These are phyloP conservation scores for Russula olivacea DNA, from an alignment of 768 basidiomycete species.

Conservation along the genomic window DNA sequence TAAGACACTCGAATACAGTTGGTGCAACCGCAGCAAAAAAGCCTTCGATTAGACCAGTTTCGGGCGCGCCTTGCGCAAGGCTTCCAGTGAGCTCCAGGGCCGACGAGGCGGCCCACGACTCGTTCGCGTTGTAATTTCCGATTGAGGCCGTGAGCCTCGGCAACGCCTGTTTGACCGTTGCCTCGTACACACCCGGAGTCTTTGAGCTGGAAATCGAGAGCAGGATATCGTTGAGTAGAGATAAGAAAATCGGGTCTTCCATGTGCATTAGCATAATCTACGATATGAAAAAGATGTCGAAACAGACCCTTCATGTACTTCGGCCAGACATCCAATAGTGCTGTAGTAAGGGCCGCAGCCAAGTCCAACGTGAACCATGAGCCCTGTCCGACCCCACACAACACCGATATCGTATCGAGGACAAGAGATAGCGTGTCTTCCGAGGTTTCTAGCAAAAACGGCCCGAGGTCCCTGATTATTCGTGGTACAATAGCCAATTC, in stretches of 20 bases:
- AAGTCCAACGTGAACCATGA: conserved; percentile 67
- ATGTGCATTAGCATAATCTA: not conserved
- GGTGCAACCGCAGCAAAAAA: conserved; percentile 75
- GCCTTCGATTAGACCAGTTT: conserved; percentile 67
- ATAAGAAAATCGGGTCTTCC: conserved; percentile 73
- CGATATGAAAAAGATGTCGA: conserved; percentile 4
- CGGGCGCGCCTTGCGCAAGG: conserved; percentile 58
- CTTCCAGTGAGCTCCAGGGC: conserved; percentile 78
- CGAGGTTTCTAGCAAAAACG: conserved; percentile 71
- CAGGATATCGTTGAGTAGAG: conserved; percentile 15
- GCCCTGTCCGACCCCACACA: conserved; percentile 66
- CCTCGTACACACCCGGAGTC: conserved; percentile 56
- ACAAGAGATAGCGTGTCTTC: conserved; percentile 88
- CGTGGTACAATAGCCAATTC: conserved; percentile 60
- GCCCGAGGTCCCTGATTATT: conserved; percentile 76
- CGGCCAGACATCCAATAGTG: conserved; percentile 75
- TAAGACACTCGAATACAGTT: conserved; percentile 63
- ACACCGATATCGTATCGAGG: conserved; percentile 76
- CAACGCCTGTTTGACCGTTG: conserved; percentile 65
- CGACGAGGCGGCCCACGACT: conserved; percentile 71
- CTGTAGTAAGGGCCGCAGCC: conserved; percentile 57
- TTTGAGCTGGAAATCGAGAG: conserved; percentile 72
- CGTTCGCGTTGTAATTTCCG: conserved; percentile 47
- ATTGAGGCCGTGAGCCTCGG: conserved; percentile 69
- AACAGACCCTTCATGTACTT: conserved; percentile 75